Base-by-base conservation (phyloP, 2,329 filamentous ascomycete species). In the Endothia cerciana region DNA sequence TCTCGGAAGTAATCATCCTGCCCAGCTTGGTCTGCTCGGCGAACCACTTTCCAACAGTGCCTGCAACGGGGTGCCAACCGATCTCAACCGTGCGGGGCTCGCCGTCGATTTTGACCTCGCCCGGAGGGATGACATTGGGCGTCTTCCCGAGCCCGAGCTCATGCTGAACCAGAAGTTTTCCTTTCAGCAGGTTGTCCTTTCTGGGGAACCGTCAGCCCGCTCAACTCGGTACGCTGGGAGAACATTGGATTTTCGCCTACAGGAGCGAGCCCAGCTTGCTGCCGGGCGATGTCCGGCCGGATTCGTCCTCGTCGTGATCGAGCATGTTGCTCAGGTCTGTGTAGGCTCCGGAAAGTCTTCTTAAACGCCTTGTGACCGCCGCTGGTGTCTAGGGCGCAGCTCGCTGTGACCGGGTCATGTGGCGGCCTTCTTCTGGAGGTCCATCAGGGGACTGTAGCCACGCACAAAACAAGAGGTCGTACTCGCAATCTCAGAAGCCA, bases 1-100 rank as follows among this genome's bases (percentile, higher is more conserved):
- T 81, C 68, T 80, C 82, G 56, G 85, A 81, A 0, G 83, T 85
- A 66, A 87, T 87, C 77, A 84, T 76, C 73, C 82, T 83, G 2
- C 85, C 85, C 28, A 87, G 72, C 0, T 82, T 81, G 0, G 84
- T 85, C 71, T 83, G 77, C 63, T 87, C 84, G 17, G 84, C 84
- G 60, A 87, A 83, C 84, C 85, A 87, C 70, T 85, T 86, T 49
- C 84, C 85, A 0, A 82, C 83, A 22, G 83, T 75, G 0, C 85
- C 85, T 19, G 80, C 83, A 7, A 87, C 84, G 1, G 85, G 85
- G 72, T 87, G 85, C 85, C 85, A 87, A 28, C 84, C 85, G 33
- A 87, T 80, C 70, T 82, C 77, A 38, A 87, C 84, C 0, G 74
- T 72, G n/a, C 81, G 77, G 7, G 77, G 73, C 19, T 73, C 72